These are phyloP conservation scores for Collybia nuda DNA, from an alignment of 768 basidiomycete species.

Conservation along the genomic window DNA sequence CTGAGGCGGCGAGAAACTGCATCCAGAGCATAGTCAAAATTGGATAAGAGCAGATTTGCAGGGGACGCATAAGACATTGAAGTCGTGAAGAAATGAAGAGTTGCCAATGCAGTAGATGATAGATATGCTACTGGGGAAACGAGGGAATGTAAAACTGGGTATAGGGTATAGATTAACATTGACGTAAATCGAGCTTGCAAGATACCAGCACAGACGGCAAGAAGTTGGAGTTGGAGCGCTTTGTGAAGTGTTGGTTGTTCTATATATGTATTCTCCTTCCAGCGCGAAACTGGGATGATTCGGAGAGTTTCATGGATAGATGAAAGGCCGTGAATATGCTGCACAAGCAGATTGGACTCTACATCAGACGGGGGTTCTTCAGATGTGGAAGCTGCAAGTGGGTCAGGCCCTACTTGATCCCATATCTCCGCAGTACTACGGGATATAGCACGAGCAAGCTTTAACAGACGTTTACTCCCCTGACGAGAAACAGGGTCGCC, in stretches of 20 bases:
- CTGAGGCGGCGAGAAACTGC: conserved; percentile 83
- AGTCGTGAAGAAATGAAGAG: conserved; percentile 70
- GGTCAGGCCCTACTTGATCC: conserved; percentile 40
- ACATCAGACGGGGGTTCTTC: conserved; percentile 26
- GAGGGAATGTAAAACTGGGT: conserved; percentile 84
- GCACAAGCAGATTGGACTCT: conserved; percentile 41
- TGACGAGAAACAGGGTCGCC: conserved; percentile 23
- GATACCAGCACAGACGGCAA: conserved; percentile 71
- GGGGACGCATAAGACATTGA: conserved; percentile 86
- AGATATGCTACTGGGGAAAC: conserved; percentile 71
- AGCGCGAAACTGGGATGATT: conserved; percentile 37
- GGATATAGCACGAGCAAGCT: conserved; percentile 60
- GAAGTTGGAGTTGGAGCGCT: conserved; percentile 68
- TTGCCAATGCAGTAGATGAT: conserved; percentile 71
- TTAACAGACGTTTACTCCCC: conserved; percentile 56
- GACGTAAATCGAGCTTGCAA: conserved; percentile 71
- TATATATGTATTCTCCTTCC: conserved; percentile 20
- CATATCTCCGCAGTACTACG: conserved; percentile 71
- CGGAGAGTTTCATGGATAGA: conserved; percentile 59
- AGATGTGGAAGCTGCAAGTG: conserved; percentile 8
- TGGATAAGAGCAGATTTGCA: conserved; percentile 85
- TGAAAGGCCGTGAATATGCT: conserved; percentile 67
- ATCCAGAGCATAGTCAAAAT: conserved; percentile 96
- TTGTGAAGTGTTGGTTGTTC: conserved; percentile 69
- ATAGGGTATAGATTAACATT: conserved; percentile 75